phyloP scores from a whole-genome alignment of 1,284 basidiomycete genomes.

The Cutaneotrichosporon cutaneum region DNA sequence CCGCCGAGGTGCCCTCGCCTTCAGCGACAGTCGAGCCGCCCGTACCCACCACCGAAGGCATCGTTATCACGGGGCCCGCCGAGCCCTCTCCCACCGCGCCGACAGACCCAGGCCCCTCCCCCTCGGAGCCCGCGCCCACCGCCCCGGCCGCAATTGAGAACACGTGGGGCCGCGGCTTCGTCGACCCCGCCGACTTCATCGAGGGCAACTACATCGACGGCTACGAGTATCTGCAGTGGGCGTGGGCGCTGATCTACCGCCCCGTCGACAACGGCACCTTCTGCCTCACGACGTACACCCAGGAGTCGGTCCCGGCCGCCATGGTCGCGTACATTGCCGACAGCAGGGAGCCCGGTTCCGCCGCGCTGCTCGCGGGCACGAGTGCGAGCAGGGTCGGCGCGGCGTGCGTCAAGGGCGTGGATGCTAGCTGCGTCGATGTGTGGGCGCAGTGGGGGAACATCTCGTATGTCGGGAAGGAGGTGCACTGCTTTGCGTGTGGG shows the following conservation, averaged over 20 bases:
- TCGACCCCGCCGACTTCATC: not conserved
- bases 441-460: not conserved
- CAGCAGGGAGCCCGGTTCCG: not conserved
- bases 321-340: slow-evolving; percentile 5
- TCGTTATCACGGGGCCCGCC: too few relatives aligned
- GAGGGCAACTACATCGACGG: slow-evolving; percentile 1
- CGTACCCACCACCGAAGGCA: too few relatives aligned
- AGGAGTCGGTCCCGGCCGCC: not conserved
- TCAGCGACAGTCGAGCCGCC: not conserved
- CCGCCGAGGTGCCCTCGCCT: too few relatives aligned
- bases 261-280: not conserved
- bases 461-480: not conserved
- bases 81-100: not conserved
- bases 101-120: not conserved
- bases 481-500: not conserved
- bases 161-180: slow-evolving; percentile 1
- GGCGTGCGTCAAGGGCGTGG: not conserved
- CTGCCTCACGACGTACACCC: not conserved
- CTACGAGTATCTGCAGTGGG: slow-evolving; percentile 1
- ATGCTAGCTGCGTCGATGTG: not conserved
- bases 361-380: not conserved
- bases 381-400: not conserved
- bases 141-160: not conserved
- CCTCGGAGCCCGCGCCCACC: not conserved
- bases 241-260: slow-evolving; percentile 9